Evolutionary conservation across 176 grass and related monocot species (phyloP).

Genomic region (Zea luxurians): DNA sequence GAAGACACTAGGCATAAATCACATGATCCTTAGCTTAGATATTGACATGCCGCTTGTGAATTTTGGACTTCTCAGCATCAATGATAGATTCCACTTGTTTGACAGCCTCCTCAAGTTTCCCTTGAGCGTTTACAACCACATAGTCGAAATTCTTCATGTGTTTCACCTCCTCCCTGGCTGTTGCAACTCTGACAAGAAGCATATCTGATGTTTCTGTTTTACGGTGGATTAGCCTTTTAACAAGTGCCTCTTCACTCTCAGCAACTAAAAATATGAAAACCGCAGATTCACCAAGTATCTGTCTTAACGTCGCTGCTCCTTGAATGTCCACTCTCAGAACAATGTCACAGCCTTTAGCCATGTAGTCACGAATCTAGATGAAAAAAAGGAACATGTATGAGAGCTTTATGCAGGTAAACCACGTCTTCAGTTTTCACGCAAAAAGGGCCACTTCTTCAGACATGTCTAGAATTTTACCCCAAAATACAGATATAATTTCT

Average conservation of each 20-base stretch:
- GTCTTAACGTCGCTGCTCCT: conserved; percentile 80
- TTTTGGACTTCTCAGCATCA: conserved; percentile 88
- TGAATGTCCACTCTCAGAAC: conserved; percentile 96
- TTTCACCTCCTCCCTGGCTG: conserved; percentile 81
- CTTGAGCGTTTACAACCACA: conserved; percentile 84
- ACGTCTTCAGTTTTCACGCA: not conserved
- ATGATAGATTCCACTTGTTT: conserved; percentile 84
- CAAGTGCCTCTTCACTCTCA: conserved; percentile 85
- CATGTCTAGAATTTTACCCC: conserved; percentile 15
- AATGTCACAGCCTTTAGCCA: conserved; percentile 88
- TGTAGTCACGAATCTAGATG: conserved; percentile 85
- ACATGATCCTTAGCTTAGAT: conserved; percentile 53
- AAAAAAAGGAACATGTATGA: conserved; percentile 31
- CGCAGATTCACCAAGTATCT: conserved; percentile 82
- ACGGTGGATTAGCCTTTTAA: conserved; percentile 78
- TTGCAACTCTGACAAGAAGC: conserved; percentile 92
- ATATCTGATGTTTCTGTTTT: conserved; percentile 94
- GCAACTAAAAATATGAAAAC: conserved; percentile 93
- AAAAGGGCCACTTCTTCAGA: not conserved
- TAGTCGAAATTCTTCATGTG: conserved; percentile 75
- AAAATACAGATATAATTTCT: not conserved
- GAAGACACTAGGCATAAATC: not conserved
- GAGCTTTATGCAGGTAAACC: conserved; percentile 19
- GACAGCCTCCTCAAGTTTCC: conserved; percentile 80
- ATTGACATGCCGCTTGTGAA: conserved; percentile 50